Evolutionary conservation across 164 flowering plant genomes (phyloP).

Genomic region (Piper longum): DNA sequence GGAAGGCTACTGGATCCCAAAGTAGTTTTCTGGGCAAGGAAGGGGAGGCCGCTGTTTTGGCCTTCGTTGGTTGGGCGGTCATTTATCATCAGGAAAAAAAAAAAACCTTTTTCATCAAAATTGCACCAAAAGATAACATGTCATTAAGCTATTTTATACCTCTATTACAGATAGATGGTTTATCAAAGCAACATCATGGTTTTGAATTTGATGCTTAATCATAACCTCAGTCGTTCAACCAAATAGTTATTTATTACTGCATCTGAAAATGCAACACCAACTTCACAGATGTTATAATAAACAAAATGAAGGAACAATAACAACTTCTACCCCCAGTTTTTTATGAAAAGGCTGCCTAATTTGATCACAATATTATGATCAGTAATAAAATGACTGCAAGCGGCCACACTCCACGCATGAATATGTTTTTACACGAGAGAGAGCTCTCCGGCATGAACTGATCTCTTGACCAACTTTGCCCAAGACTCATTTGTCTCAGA

Average conservation of each 20-base stretch:
- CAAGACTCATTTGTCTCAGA: conserved; percentile 78
- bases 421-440: conserved; percentile 47
- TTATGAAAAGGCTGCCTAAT: neutral
- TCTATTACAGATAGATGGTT: too few relatives aligned
- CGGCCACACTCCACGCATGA: neutral
- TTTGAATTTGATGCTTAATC: too few relatives aligned
- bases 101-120: too few relatives aligned
- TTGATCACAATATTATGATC: neutral
- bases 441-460: conserved; percentile 65
- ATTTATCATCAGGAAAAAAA: too few relatives aligned
- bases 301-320: neutral
- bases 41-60: neutral
- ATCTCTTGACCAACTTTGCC: conserved; percentile 80
- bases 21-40: neutral
- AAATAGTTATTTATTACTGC: neutral
- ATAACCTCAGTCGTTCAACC: neutral
- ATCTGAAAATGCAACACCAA: neutral
- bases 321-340: neutral
- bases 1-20: neutral
- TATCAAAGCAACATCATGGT: too few relatives aligned
- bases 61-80: neutral
- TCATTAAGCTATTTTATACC: too few relatives aligned
- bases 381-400: neutral
- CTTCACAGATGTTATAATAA: neutral
- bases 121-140: too few relatives aligned